Conservation (phyloP, 2,329 filamentous ascomycete genomes). For the Talaromyces funiculosus region DNA sequence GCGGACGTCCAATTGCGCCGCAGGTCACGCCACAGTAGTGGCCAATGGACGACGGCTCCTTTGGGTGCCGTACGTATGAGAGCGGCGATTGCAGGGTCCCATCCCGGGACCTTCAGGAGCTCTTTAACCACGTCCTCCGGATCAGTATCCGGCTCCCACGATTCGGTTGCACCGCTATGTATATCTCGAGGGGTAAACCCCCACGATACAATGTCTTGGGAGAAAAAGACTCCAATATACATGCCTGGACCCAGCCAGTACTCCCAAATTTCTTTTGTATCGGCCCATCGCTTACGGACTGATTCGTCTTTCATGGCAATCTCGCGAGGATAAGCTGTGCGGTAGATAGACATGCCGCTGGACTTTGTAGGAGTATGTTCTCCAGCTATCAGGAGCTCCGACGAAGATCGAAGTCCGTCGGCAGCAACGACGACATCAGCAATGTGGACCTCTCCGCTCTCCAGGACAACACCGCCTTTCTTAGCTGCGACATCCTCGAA, state of each 20-base stretch:
- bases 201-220: background rate
- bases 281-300: background rate
- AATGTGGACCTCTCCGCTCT: background rate
- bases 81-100: background rate
- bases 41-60: background rate
- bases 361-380: background rate
- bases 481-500: background rate
- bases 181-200: background rate
- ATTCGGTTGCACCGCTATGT: background rate
- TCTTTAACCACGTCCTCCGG: slow-evolving; percentile 13
- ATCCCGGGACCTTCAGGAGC: background rate
- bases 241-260: background rate
- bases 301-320: background rate
- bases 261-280: background rate
- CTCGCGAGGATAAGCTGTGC: background rate
- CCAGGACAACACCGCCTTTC: background rate
- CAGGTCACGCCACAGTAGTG: slow-evolving; percentile 5
- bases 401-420: background rate
- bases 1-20: slow-evolving; percentile 9
- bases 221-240: background rate
- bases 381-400: background rate
- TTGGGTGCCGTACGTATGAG: background rate
- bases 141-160: background rate
- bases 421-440: slow-evolving; percentile 3
- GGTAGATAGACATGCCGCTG: background rate